These are phyloP conservation scores for Pseudovirgaria hyperparasitica DNA, from an alignment of 2,329 filamentous ascomycete genomes.

Conservation along the genomic window DNA sequence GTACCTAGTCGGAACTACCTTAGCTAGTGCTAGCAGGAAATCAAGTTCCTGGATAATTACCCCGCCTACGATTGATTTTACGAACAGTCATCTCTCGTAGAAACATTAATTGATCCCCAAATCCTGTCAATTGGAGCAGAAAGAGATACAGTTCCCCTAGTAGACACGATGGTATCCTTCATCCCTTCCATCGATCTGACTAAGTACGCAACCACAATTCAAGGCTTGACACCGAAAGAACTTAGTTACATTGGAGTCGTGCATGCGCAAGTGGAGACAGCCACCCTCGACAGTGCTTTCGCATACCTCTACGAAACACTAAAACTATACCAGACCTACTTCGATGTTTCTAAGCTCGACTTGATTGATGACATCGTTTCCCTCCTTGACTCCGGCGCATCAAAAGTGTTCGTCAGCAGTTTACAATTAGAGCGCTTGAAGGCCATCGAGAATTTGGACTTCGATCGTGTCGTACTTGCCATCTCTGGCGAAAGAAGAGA, in stretches of 20 bases:
- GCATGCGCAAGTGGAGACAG: constrained; percentile 39
- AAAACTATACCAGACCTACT: constrained; percentile 48
- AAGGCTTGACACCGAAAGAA: constrained; percentile 37
- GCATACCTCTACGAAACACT: constrained; percentile 45
- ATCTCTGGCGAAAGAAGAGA: constrained; percentile 31
- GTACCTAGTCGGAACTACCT: no score
- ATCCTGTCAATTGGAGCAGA: no score
- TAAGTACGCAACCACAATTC: constrained; percentile 28
- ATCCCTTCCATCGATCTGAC: constrained; percentile 37
- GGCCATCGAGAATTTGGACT: constrained; percentile 37
- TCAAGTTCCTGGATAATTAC: no score
- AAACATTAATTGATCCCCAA: no score
- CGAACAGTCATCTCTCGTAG: no score
- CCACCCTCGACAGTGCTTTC: constrained; percentile 34
- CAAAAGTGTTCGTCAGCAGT: constrained; percentile 68
- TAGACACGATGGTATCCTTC: constrained; percentile 29
- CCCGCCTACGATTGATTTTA: no score
- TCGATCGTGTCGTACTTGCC: constrained; percentile 44
- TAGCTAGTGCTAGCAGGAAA: no score
- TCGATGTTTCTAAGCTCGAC: constrained; percentile 61
- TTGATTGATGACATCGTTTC: constrained; percentile 62
- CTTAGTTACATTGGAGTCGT: constrained; percentile 47
- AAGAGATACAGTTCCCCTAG: no score
- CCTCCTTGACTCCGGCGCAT: constrained; percentile 73
- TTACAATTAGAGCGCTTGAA: constrained; percentile 50